These are phyloP conservation scores for Hemisphaericaspora subhashii DNA, from an alignment of 1,139 yeast species.

Conservation along the genomic window DNA sequence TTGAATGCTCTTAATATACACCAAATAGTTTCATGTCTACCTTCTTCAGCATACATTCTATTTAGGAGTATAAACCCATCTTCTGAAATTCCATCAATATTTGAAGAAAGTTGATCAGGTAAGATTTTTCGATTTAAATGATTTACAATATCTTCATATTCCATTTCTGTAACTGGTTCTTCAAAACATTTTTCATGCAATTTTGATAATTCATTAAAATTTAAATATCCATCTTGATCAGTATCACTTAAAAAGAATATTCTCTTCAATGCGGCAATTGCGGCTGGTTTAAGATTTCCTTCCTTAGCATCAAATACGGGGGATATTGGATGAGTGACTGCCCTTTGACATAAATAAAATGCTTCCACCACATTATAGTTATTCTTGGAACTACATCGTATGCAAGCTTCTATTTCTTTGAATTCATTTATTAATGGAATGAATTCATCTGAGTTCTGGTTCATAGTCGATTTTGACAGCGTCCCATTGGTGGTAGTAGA, in stretches of 20 bases:
- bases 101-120: slow-evolving; percentile 22
- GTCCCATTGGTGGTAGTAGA: too few relatives aligned
- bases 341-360: slow-evolving; percentile 86
- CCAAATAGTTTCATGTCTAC: slow-evolving; percentile 96
- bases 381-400: slow-evolving; percentile 80
- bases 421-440: slow-evolving; percentile 84
- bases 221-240: slow-evolving; percentile 84
- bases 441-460: slow-evolving; percentile 68
- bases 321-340: slow-evolving; percentile 90
- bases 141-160: slow-evolving; percentile 30
- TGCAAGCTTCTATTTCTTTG: slow-evolving; percentile 91
- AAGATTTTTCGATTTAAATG: slow-evolving; percentile 27
- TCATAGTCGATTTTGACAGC: slow-evolving; percentile 24
- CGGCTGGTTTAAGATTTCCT: slow-evolving; percentile 75
- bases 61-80: slow-evolving; percentile 77
- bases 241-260: slow-evolving; percentile 82
- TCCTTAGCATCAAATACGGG: slow-evolving; percentile 93
- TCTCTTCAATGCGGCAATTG: slow-evolving; percentile 72
- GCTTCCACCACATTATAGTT: slow-evolving; percentile 84
- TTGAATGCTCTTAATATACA: slow-evolving; percentile 84
- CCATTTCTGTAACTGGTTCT: slow-evolving; percentile 31
- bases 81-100: slow-evolving; percentile 57
- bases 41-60: slow-evolving; percentile 81
- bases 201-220: slow-evolving; percentile 64
- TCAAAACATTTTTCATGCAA: slow-evolving; percentile 78